Conservation (phyloP, 106 monocot genomes). For the Phalaenopsis aphrodite region DNA sequence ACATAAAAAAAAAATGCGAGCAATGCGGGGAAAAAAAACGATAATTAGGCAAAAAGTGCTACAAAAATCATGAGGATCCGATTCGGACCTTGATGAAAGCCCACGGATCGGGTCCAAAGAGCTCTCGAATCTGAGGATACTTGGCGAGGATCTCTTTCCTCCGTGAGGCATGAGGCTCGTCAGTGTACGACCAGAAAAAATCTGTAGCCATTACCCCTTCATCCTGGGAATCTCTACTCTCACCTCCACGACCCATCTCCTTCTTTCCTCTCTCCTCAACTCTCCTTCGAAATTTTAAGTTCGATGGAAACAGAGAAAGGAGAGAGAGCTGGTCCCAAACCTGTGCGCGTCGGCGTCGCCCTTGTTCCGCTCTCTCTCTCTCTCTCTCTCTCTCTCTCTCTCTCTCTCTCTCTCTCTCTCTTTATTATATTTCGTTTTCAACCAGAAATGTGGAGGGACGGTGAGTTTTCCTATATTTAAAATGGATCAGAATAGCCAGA, state of each 20-base stretch:
- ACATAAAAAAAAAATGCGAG: neutral
- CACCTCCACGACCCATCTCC: neutral
- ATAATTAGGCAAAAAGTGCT: neutral
- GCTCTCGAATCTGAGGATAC: slow-evolving; percentile 80
- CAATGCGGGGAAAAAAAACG: neutral
- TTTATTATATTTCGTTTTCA: too few relatives aligned
- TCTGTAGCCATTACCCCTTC: slow-evolving; percentile 81
- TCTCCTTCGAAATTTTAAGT: neutral
- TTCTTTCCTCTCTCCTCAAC: neutral
- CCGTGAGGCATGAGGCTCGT: slow-evolving; percentile 80
- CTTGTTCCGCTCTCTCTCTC: too few relatives aligned
- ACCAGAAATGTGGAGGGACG: too few relatives aligned
- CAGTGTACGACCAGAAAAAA: slow-evolving; percentile 91
- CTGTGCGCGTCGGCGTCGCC: too few relatives aligned
- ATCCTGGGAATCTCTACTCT: slow-evolving; percentile 12
- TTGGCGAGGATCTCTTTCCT: slow-evolving; percentile 68
- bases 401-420: too few relatives aligned
- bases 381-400: too few relatives aligned
- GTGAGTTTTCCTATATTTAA: too few relatives aligned
- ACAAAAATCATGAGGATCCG: neutral
- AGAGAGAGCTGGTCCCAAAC: too few relatives aligned
- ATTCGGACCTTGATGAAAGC: slow-evolving; percentile 65
- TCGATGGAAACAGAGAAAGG: neutral
- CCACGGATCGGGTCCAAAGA: slow-evolving; percentile 81
- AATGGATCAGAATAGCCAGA: too few relatives aligned